Evolutionary conservation across 495 filamentous ascomycete species (phyloP).

Genomic region (Pseudoneurospora amorphoporcata): DNA sequence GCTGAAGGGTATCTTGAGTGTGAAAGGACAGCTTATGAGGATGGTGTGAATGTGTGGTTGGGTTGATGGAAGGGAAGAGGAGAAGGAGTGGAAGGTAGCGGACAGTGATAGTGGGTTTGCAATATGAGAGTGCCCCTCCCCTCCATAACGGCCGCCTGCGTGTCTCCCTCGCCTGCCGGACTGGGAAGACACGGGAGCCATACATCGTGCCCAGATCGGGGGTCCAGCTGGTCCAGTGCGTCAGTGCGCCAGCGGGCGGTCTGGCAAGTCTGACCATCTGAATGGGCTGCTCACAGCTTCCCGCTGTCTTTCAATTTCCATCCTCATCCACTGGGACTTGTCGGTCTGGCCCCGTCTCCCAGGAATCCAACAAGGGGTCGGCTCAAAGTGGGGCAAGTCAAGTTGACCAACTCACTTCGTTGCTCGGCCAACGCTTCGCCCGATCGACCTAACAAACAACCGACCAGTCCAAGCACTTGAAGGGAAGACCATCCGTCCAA

Average conservation of each 20-base stretch:
- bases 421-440: neutral
- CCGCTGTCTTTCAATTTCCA: neutral
- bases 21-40: conserved; percentile 1
- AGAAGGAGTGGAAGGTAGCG: conserved; percentile 12
- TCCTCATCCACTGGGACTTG: neutral
- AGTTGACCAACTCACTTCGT: neutral
- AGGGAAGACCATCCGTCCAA: neutral
- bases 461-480: neutral
- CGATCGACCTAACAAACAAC: neutral
- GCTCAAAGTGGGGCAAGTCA: neutral
- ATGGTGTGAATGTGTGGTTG: conserved; percentile 11
- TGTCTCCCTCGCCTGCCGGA: conserved; percentile 2
- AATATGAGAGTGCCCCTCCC: conserved; percentile 25
- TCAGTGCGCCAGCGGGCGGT: neutral
- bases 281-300: neutral
- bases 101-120: conserved; percentile 14
- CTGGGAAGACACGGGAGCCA: neutral
- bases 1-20: neutral
- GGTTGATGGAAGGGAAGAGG: conserved; percentile 4
- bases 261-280: neutral
- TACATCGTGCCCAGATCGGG: neutral
- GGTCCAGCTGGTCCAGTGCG: neutral
- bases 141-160: conserved; percentile 10
- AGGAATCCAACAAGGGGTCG: neutral
- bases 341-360: neutral